Evolutionary conservation across 1,139 yeast species (phyloP), one percentile per base, ranked within the genome.

Genomic region (Meyerozyma carpophila): DNA sequence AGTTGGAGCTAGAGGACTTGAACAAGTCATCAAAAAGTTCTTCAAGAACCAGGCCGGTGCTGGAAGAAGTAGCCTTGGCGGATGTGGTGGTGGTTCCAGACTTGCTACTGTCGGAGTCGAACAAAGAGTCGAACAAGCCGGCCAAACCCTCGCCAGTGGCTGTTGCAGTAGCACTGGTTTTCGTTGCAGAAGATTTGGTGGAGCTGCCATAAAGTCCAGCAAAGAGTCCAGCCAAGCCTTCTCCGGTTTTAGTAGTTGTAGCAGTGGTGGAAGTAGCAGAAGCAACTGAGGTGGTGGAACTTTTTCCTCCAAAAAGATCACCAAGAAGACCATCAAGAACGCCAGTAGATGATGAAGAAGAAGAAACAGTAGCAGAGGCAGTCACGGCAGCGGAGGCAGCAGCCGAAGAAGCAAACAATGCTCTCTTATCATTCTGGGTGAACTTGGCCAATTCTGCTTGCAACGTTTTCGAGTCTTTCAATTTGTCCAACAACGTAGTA

Each of bases 391-490:
- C 44, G 9, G 16, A 40, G 28, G 40, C 46, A 36, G 45, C 43
- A 31, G 44, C 40, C 37, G 46, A 41, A 27, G 43, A 37, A 41
- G 47, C 46, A 20, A 51, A 41, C 43, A 56, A n/a, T n/a, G 18
- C 29, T 16, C 41, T 27, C 41, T 34, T 34, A 24, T 34, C 27
- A 31, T 32, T 16, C 11, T 24, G 8, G 25, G 29, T 16, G 26
- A 25, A 20, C 14, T 34, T 34, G 26, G 37, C 21, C 37, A 34
- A 56, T 40, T 50, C 52, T 3, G 43, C 42, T 31, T 50, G 44
- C 34, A 54, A 50, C 8, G 48, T 51, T 38, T 55, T 47, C 14
- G 56, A 50, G 43, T 49, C 53, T 44, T 57, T 45, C 14, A 58
- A 48, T 13, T 48, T 47, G 16, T 44, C 37, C 42, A 59, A 53